Evolutionary conservation across 495 filamentous ascomycete species (phyloP), one percentile per base, ranked within the genome.

Genomic region (Penicillium coprophilum): DNA sequence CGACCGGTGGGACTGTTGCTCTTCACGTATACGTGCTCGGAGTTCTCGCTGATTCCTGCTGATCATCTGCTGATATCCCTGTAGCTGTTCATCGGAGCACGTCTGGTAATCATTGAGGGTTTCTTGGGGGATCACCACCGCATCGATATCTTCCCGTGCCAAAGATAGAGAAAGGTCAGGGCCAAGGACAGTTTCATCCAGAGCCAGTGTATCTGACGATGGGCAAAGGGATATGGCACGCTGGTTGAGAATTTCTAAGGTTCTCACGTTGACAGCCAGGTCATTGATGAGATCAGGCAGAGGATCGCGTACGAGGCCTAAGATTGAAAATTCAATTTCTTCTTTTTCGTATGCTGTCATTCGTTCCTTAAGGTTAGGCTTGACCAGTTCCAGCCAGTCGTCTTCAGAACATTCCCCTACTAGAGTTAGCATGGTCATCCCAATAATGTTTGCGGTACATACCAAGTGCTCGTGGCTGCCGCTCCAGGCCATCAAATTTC

Each of bases 401-500:
- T 64, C 61, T 6, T 71, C 64, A 4, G 62, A 59, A 46, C 73
- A 74, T 57, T 69, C 56, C 13, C 72, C 80, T 75, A 43, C 19
- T 10, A 3, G n/a, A 12, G 45, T 53, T 19, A 54, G 52, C 20
- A 58, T 20, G 19, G 19, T 21, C 17, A 53, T 38, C 27, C 23
- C 13, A n/a, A 9, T 15, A 43, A 43, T 15, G 1, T 39, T 17
- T 62, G 11, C 32, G n/a, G 49, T 23, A 12, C 75, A 62, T 73
- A 87, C 91, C 89, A 31, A 96, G 73, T 54, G 80, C 80, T 39
- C 85, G 78, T 12, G 94, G 94, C 58, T 85, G 82, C 30, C 75
- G 73, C 69, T 92, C 83, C 6, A 98, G 76, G 3, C 94, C 94
- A 66, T 98, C 94, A 6, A 98, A 85, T 58, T 91, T 89, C 91